Base-by-base conservation (phyloP, 805 yeast species). In the Tanozyma kutaoensis region DNA sequence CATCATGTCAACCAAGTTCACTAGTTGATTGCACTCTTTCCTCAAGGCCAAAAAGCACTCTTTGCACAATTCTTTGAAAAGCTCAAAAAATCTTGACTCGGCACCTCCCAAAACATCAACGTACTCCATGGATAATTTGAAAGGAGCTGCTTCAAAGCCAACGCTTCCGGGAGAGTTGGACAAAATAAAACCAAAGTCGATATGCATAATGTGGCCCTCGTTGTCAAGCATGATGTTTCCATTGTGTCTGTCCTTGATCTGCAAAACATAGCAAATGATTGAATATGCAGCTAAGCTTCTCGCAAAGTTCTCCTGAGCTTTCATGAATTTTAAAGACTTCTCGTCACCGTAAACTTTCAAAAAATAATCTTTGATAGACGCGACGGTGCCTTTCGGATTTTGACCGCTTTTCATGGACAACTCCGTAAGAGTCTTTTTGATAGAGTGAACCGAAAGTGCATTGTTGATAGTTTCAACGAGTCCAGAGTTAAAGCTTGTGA, bases 81-180 rank as follows among this genome's bases (percentile, higher is more conserved):
- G 60, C 22, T 54, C 46, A 52, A 70, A 91, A 27, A 66, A 54
- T 14, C 59, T 66, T 12, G 84, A 69, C 2, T 71, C 75, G 0
- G 63, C 29, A 0, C 97, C 97, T 8, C 93, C 98, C 38, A 91
- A 49, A 4, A 91, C 50, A 18, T 86, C 96, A 14, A 88, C 72
- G 40, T 91, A 91, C 43, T 91, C 99, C 32, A 64, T 62, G 0
- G 97, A 84, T 12, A 91, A 60, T 48, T 91, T 91, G 62, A 91
- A 91, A 1, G 98, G 96, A 1, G 97, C 95, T 2, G 95, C 93
- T 46, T 91, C 99, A 48, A 91, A 86, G 0, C 96, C 95, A 30
- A 91, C 85, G 26, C 94, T 78, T 3, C 98, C 98, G 0, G 99
- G 99, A 0, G 96, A 77, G 45, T 91, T 88, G 0, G 95, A 82